Percentiles rank a stretch among this genome's conserved stretches.
phyloP scores from a whole-genome alignment of 1,139 yeast species.

The Debaryomycetaceae sp. region DNA sequence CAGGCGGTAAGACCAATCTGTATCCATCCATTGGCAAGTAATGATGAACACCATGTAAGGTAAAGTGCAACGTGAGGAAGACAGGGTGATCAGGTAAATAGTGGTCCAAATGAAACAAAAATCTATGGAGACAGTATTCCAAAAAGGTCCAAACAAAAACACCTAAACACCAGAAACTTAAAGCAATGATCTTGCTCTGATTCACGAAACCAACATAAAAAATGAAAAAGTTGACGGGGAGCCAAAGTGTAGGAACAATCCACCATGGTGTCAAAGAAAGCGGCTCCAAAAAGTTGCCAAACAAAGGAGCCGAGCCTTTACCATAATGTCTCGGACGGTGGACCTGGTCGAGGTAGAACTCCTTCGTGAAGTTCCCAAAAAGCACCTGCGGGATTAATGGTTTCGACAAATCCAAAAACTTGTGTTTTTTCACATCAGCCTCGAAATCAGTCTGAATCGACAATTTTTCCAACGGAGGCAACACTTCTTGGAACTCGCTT shows the following conservation, averaged over 20 bases:
- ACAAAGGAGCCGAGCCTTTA: conserved; percentile 80
- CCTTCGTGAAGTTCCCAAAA: conserved; percentile 70
- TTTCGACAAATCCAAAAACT: conserved; percentile 78
- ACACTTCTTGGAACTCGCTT: conserved; percentile 52
- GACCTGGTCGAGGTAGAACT: conserved; percentile 90
- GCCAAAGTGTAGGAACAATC: conserved; percentile 86
- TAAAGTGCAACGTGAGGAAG: conserved; percentile 79
- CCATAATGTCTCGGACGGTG: conserved; percentile 91
- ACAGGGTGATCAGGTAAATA: conserved; percentile 77
- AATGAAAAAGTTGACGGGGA: conserved; percentile 66
- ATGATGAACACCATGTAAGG: conserved; percentile 94
- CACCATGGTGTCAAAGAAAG: conserved; percentile 51
- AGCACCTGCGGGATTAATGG: conserved; percentile 82
- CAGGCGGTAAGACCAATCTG: conserved; percentile 95
- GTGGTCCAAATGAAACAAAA: conserved; percentile 86
- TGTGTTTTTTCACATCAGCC: conserved; percentile 70
- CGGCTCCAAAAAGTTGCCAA: conserved; percentile 49
- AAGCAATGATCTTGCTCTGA: conserved; percentile 32
- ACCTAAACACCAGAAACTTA: conserved; percentile 57
- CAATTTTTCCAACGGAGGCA: conserved; percentile 70
- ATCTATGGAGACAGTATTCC: conserved; percentile 86
- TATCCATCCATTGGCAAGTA: conserved; percentile 94
- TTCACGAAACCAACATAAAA: conserved; percentile 39
- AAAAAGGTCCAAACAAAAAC: conserved; percentile 87
- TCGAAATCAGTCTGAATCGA: conserved; percentile 75